These are phyloP conservation scores for Camelina laxa DNA, from an alignment of 345 rosid species.

Conservation along the genomic window DNA sequence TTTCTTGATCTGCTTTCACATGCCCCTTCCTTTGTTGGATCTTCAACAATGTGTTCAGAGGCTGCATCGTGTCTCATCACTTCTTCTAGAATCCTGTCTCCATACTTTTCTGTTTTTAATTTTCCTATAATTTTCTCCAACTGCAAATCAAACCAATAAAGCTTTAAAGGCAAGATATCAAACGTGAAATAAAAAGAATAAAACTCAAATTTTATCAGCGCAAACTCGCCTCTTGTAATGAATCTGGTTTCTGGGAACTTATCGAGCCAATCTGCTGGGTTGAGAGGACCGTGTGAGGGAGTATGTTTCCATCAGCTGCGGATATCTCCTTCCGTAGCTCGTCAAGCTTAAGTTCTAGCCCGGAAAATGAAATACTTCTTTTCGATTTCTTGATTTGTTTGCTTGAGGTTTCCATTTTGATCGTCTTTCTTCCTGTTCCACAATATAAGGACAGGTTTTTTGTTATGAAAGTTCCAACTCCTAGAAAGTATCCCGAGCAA, in stretches of 20 bases:
- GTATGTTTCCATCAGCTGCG: conserved; percentile 67
- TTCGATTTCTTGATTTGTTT: conserved; percentile 58
- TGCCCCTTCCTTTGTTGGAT: conserved; percentile 48
- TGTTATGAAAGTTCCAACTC: background rate
- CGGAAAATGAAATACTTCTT: conserved; percentile 49
- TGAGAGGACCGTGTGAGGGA: conserved; percentile 86
- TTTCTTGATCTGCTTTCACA: conserved; percentile 51
- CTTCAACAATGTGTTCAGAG: conserved; percentile 29
- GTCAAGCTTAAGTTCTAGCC: conserved; percentile 74
- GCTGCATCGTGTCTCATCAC: conserved; percentile 45
- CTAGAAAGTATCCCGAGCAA: too few species aligned
- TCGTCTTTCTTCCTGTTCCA: conserved; percentile 60
- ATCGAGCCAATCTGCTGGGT: conserved; percentile 71
- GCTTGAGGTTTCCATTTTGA: conserved; percentile 65
- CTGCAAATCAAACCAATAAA: conserved; percentile 52
- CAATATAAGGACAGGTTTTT: conserved; percentile 4
- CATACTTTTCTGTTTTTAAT: conserved; percentile 75
- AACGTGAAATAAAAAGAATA: background rate
- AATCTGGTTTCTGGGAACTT: conserved; percentile 60
- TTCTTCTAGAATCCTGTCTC: conserved; percentile 73
- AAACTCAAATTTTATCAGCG: background rate
- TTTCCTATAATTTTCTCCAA: conserved; percentile 87
- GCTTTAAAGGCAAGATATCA: conserved; percentile 12
- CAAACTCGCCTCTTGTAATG: conserved; percentile 64
- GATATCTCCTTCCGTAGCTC: conserved; percentile 79